These are phyloP conservation scores for Tetraselmis striata DNA, from an alignment of 139 green algal species.

Conservation along the genomic window DNA sequence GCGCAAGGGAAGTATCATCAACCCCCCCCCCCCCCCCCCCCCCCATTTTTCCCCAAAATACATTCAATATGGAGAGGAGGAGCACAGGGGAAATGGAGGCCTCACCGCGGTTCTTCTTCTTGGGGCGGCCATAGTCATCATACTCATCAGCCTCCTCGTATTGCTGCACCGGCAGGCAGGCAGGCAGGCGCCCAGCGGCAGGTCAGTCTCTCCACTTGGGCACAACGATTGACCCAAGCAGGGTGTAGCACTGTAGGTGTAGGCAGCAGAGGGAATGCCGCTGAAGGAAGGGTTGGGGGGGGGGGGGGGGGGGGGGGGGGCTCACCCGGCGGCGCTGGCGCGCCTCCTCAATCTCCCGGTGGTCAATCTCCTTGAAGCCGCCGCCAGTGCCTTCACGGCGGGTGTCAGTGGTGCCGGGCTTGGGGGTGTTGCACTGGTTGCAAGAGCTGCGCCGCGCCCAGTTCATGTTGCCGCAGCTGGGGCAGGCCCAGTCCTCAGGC, in stretches of 20 bases:
- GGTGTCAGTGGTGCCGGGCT: conserved; percentile 22
- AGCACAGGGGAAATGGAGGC: too few species aligned
- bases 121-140: background rate
- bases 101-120: background rate
- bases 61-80: too few species aligned
- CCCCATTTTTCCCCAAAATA: too few species aligned
- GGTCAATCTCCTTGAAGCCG: background rate
- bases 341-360: background rate
- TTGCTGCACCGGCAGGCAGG: background rate
- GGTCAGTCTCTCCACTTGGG: too few species aligned
- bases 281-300: too few species aligned
- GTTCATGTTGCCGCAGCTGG: conserved; percentile 74
- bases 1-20: too few species aligned
- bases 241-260: too few species aligned
- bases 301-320: too few species aligned
- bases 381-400: background rate
- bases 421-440: conserved; percentile 65
- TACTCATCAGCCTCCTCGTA: background rate
- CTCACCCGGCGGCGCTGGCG: background rate
- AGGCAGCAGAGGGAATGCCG: too few species aligned
- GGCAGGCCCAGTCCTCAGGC: conserved; percentile 70
- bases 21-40: too few species aligned
- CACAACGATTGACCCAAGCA: too few species aligned
- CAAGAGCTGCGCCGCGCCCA: conserved; percentile 61
- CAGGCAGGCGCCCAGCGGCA: too few species aligned